Evolutionary conservation across 2,329 filamentous ascomycete species (phyloP).

Genomic region (Trichoderma pleuroti): DNA sequence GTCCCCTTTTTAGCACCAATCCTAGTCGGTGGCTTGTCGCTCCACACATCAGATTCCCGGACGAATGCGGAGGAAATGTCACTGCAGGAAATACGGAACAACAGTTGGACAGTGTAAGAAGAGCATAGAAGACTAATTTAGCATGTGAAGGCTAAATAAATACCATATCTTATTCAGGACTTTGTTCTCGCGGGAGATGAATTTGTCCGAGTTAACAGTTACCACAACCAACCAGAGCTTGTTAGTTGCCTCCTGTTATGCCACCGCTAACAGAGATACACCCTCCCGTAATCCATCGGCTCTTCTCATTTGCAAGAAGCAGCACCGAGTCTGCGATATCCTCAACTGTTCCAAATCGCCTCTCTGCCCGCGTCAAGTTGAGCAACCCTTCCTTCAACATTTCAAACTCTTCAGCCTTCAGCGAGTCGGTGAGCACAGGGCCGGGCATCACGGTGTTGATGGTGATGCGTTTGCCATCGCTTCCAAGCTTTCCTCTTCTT

Average conservation of each 20-base stretch:
- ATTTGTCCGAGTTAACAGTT: not conserved
- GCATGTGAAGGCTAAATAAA: not conserved
- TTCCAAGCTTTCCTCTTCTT: slow-evolving; percentile 10
- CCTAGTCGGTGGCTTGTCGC: not conserved
- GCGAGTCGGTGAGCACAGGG: slow-evolving; percentile 33
- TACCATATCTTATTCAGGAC: not conserved
- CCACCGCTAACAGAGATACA: slow-evolving; percentile 24
- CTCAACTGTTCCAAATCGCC: slow-evolving; percentile 30
- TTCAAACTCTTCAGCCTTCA: slow-evolving; percentile 17
- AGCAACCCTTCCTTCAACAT: slow-evolving; percentile 22
- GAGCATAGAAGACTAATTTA: not conserved
- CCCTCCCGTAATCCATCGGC: slow-evolving; percentile 24
- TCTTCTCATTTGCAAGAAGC: slow-evolving; percentile 23
- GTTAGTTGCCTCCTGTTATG: slow-evolving; percentile 14
- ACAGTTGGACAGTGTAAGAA: not conserved
- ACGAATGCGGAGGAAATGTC: not conserved
- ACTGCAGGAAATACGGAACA: not conserved
- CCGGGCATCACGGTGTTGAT: slow-evolving; percentile 41
- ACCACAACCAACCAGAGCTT: not conserved
- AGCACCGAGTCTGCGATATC: slow-evolving; percentile 34
- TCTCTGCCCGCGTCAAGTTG: slow-evolving; percentile 30
- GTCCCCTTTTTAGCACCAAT: not conserved
- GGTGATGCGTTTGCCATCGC: slow-evolving; percentile 26
- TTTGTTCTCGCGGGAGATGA: not conserved
- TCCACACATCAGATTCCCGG: not conserved